These are phyloP conservation scores for Bothriochloa decipiens DNA, from an alignment of 176 grass and related monocot genomes.

Conservation along the genomic window DNA sequence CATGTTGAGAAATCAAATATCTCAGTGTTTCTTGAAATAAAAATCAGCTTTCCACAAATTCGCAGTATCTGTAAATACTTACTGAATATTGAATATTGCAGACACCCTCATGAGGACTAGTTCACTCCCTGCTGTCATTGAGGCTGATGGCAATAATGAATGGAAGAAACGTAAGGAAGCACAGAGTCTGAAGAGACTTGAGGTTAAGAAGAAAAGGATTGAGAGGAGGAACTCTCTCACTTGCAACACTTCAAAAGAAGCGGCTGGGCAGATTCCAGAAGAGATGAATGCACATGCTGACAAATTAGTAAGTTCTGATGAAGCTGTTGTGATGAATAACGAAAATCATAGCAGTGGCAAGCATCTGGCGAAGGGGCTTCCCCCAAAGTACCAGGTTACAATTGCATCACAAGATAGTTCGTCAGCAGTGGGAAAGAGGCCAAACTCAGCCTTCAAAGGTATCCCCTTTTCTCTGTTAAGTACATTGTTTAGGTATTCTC, in stretches of 20 bases:
- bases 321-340: neutral
- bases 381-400: conserved; percentile 32
- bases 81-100: conserved; percentile 26
- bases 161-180: conserved; percentile 63
- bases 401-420: conserved; percentile 36
- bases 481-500: conserved; percentile 14
- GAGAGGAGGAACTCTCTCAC: conserved; percentile 63
- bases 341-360: neutral
- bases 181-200: conserved; percentile 60
- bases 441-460: conserved; percentile 44
- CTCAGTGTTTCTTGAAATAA: neutral
- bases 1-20: neutral
- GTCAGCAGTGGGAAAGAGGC: conserved; percentile 15
- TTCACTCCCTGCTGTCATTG: conserved; percentile 60
- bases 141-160: conserved; percentile 33
- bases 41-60: neutral
- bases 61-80: neutral
- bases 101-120: conserved; percentile 50
- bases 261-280: conserved; percentile 36
- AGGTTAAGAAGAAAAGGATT: conserved; percentile 73
- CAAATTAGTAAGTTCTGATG: conserved; percentile 39
- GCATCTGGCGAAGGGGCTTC: conserved; percentile 24
- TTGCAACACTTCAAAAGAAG: conserved; percentile 32
- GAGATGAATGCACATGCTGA: conserved; percentile 31
- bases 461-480: neutral